Conservation (phyloP, 805 yeast genomes). For the Yamadazyma sp. region DNA sequence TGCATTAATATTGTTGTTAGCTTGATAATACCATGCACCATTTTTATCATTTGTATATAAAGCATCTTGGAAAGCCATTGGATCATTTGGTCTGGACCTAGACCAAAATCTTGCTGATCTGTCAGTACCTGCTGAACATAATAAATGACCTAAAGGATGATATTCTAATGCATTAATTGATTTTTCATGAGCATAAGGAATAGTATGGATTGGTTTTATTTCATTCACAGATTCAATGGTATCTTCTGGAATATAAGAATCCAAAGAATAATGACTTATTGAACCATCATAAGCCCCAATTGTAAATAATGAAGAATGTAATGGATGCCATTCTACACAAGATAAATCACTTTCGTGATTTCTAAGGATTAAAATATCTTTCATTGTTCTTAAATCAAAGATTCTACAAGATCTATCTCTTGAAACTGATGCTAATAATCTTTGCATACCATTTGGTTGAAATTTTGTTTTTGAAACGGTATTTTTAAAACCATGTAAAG, state of each 20-base stretch:
- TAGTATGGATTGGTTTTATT: slow-evolving; percentile 49
- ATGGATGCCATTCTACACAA: slow-evolving; percentile 89
- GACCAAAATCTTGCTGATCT: slow-evolving; percentile 93
- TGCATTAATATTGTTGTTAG: slow-evolving; percentile 43
- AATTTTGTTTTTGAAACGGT: slow-evolving; percentile 84
- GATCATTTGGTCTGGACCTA: slow-evolving; percentile 87
- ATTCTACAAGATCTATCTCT: slow-evolving; percentile 86
- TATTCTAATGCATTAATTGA: slow-evolving; percentile 87
- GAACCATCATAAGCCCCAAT: slow-evolving; percentile 92
- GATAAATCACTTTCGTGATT: slow-evolving; percentile 84
- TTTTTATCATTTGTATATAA: slow-evolving; percentile 60
- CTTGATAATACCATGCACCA: slow-evolving; percentile 48
- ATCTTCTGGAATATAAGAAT: slow-evolving; percentile 39
- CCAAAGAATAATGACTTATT: slow-evolving; percentile 70
- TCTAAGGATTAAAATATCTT: slow-evolving; percentile 66
- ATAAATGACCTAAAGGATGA: slow-evolving; percentile 90
- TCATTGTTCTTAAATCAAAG: slow-evolving; percentile 85
- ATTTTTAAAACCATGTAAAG: slow-evolving; percentile 89
- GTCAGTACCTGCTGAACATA: slow-evolving; percentile 92
- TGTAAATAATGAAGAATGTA: slow-evolving; percentile 73
- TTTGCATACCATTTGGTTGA: slow-evolving; percentile 74
- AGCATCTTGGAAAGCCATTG: slow-evolving; percentile 75
- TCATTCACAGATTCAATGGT: slow-evolving; percentile 19
- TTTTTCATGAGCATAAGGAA: slow-evolving; percentile 93
- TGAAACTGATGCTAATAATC: slow-evolving; percentile 79